Percentiles rank a stretch among this genome's conserved stretches.
These are phyloP conservation scores for Forsythia suspensa DNA, from an alignment of 257 asterid species.

Conservation along the genomic window DNA sequence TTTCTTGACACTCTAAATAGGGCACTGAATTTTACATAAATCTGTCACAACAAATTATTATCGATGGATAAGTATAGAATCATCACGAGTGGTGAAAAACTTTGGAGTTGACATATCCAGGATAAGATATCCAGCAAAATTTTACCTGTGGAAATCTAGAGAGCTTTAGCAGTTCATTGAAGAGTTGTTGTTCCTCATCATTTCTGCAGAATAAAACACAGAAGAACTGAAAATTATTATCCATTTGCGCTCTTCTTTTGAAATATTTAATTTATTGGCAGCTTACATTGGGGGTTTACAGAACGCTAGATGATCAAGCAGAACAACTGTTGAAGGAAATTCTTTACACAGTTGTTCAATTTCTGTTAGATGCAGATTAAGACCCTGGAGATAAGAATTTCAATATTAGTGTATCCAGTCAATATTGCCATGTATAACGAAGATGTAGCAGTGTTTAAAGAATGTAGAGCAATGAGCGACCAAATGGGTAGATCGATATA, in stretches of 20 bases:
- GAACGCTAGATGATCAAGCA: slow-evolving; percentile 78
- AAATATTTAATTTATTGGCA: slow-evolving; percentile 4
- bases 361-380: slow-evolving; percentile 66
- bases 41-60: slow-evolving; percentile 41
- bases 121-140: slow-evolving; percentile 3
- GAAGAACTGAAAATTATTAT: slow-evolving; percentile 4
- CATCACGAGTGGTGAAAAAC: background rate
- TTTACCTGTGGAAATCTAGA: slow-evolving; percentile 79
- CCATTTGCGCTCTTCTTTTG: background rate
- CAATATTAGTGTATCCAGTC: background rate
- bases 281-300: slow-evolving; percentile 88
- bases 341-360: slow-evolving; percentile 72
- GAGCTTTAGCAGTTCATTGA: slow-evolving; percentile 55
- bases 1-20: slow-evolving; percentile 72
- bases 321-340: slow-evolving; percentile 73
- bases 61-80: background rate
- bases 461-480: slow-evolving; percentile 9
- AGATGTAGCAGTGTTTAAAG: background rate
- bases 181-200: slow-evolving; percentile 46
- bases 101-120: background rate
- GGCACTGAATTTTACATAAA: slow-evolving; percentile 70
- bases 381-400: slow-evolving; percentile 56
- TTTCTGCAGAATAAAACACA: slow-evolving; percentile 42
- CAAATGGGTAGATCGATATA: background rate
- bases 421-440: background rate